A percentile compares a stretch with the other conserved stretches of the same genome.
Evolutionary conservation across 257 asterid species (phyloP).

Genomic region (Przewalskia tangutica): DNA sequence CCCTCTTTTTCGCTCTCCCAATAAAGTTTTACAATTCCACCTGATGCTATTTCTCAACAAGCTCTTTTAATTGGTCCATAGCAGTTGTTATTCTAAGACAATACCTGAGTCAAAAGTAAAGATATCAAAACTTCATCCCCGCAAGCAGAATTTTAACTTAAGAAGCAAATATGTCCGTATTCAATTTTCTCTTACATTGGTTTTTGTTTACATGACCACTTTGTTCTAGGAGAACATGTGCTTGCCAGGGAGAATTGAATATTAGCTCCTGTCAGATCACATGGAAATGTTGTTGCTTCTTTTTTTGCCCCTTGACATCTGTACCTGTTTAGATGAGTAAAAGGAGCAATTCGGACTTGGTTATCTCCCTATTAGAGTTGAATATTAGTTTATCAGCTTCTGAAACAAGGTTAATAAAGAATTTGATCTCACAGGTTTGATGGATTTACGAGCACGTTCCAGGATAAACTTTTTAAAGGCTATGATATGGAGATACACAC

Average conservation of each 20-base stretch:
- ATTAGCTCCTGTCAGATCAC: background rate
- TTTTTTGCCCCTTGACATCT: background rate
- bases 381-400: background rate
- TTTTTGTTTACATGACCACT: background rate
- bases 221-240: background rate
- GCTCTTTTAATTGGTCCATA: no score
- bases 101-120: background rate
- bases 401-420: background rate
- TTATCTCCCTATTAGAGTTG: background rate
- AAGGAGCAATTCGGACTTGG: background rate
- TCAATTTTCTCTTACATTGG: background rate
- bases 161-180: background rate
- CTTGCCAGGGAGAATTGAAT: background rate
- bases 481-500: slow-evolving; percentile 97
- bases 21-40: background rate
- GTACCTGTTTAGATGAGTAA: background rate
- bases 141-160: background rate
- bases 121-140: background rate
- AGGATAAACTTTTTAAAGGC: slow-evolving; percentile 94
- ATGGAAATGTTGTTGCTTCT: background rate
- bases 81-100: no score
- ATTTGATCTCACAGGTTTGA: slow-evolving; percentile 56
- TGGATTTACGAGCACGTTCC: slow-evolving; percentile 99
- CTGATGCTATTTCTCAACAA: background rate
- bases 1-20: background rate